Base-by-base conservation (phyloP, 2,329 filamentous ascomycete genomes). In the Hypocrella siamensis region DNA sequence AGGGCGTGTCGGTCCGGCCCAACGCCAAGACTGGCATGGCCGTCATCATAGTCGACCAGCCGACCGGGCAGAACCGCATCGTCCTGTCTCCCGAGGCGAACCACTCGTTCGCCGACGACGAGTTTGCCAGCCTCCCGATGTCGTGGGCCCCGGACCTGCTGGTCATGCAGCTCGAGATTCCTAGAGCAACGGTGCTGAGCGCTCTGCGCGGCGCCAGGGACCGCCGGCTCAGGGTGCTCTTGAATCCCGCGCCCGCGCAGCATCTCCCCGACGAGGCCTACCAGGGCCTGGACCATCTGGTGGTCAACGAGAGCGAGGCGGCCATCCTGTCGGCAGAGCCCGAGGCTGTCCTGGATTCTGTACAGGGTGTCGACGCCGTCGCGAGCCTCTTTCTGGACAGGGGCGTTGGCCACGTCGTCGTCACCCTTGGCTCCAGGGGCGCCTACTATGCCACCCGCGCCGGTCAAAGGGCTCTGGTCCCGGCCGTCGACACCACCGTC, bases 261-360 rank as follows among this genome's bases (percentile, higher is more conserved):
- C 53, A 58, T 7, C 56, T 93, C 4, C 84, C 82, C 1, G 61
- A 61, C 1, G 63, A 70, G 18, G 74, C 72, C 7, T 90, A 80
- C 48, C 44, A 51, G 6, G 70, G 69, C 1, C 65, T 94, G 19
- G 73, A 75, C 26, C 83, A 93, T 45, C 63, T 94, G 27, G 71
- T 94, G 31, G 70, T 94, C 45, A 94, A 96, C 48, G 86, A 94
- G 60, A 90, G 79, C 1, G 86, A 94, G 58, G 82, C 85, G 3
- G 69, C 75, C 7, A 69, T 86, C 31, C 65, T 93, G 33, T 75
- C 71, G 1, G 72, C 69, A 2, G 60, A 60, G 33, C 43, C 52
- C 6, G 63, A 68, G 41, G 54, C 51, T 0, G 62, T 64, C 17
- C 58, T 74, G 32, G 64, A 69, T 18, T 47, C 48, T 11, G 49